A percentile compares a stretch with the other conserved stretches of the same genome.
Conservation (phyloP, 2,329 filamentous ascomycete species). For the Aspergillus thermomutatus region DNA sequence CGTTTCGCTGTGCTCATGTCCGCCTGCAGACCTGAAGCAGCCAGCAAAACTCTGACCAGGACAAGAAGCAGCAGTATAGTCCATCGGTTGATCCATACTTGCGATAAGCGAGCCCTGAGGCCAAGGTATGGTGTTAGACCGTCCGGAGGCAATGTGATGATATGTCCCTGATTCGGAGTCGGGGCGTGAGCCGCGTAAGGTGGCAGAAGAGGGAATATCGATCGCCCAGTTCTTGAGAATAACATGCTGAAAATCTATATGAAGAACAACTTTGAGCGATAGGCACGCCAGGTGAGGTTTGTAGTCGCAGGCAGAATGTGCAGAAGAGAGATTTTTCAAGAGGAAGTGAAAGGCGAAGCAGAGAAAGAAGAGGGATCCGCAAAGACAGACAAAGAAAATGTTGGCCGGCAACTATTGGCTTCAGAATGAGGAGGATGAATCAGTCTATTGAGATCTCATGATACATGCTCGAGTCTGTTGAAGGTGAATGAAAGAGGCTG, state of each 20-base stretch:
- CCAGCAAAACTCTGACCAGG: slow-evolving; percentile 74
- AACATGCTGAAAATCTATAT: slow-evolving; percentile 21
- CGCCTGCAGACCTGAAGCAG: slow-evolving; percentile 67
- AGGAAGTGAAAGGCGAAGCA: background rate
- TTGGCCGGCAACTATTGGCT: slow-evolving; percentile 19
- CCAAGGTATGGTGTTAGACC: slow-evolving; percentile 88
- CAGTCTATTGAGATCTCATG: slow-evolving; percentile 14
- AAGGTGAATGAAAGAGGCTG: slow-evolving; percentile 7
- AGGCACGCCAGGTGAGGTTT: background rate
- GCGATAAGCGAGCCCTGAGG: slow-evolving; percentile 81
- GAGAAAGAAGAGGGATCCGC: background rate
- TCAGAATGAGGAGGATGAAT: background rate
- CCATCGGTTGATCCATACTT: slow-evolving; percentile 98
- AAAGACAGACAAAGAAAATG: background rate
- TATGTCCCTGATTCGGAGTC: slow-evolving; percentile 52
- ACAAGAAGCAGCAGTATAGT: slow-evolving; percentile 85
- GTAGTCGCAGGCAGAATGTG: background rate
- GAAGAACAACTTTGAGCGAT: background rate
- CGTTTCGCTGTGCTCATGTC: slow-evolving; percentile 72
- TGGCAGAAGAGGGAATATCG: slow-evolving; percentile 38
- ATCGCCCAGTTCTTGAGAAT: slow-evolving; percentile 30
- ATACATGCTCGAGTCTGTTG: slow-evolving; percentile 14
- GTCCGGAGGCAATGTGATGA: slow-evolving; percentile 61
- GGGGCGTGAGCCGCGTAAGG: slow-evolving; percentile 40
- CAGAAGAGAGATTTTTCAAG: background rate